Evolutionary conservation across 2,329 filamentous ascomycete genomes (phyloP).

Genomic region (Grosmannia penicillata): DNA sequence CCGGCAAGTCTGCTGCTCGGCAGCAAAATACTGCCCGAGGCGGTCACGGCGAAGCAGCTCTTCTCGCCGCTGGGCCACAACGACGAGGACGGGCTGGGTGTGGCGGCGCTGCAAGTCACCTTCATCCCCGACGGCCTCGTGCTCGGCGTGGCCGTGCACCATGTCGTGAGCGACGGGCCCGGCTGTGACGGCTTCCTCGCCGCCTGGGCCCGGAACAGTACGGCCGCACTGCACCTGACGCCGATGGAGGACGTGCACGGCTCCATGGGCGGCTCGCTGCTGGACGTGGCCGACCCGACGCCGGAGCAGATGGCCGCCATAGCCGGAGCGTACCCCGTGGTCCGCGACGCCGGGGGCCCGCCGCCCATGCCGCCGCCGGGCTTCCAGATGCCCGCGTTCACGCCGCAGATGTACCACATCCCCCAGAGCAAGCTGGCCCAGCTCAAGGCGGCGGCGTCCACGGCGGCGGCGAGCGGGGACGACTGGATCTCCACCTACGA

Average conservation of each 20-base stretch:
- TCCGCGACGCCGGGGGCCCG: conserved; percentile 5
- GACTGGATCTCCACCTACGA: conserved; percentile 31
- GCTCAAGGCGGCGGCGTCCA: conserved; percentile 21
- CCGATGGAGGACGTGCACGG: conserved; percentile 4
- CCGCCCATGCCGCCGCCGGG: conserved; percentile 3
- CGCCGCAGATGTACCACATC: conserved; percentile 21
- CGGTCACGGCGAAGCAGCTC: conserved; percentile 7
- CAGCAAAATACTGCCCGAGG: background rate
- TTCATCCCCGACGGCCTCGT: conserved; percentile 16
- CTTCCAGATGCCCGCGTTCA: conserved; percentile 6
- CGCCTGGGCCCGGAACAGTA: conserved; percentile 14
- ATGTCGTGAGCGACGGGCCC: conserved; percentile 13
- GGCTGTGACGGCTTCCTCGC: conserved; percentile 14
- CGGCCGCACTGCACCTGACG: too few relatives aligned
- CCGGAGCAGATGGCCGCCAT: background rate
- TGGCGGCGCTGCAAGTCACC: conserved; percentile 13
- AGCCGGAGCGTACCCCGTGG: background rate
- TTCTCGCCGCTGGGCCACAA: conserved; percentile 6
- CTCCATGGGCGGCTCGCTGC: background rate
- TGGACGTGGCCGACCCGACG: conserved; percentile 3
- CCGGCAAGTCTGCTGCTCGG: conserved; percentile 1
- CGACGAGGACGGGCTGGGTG: conserved; percentile 3
- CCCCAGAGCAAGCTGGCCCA: conserved; percentile 25
- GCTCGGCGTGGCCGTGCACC: conserved; percentile 14
- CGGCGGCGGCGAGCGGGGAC: conserved; percentile 13